Conservation (phyloP, 495 filamentous ascomycete species). For the Oleoguttula mirabilis region DNA sequence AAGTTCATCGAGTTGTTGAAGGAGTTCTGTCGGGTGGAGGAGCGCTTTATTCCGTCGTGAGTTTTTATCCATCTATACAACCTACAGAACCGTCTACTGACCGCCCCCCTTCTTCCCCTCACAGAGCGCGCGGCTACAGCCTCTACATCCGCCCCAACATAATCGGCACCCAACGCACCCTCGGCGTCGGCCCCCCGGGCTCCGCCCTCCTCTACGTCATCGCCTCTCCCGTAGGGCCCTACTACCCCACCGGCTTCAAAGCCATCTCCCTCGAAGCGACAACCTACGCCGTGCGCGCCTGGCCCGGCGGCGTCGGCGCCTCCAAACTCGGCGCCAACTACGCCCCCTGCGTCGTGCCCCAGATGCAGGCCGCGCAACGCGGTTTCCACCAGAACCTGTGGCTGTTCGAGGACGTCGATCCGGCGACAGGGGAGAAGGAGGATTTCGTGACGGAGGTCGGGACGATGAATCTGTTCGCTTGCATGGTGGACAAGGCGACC, state of each 20-base stretch:
- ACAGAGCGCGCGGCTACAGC: slow-evolving; percentile 63
- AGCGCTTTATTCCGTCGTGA: slow-evolving; percentile 72
- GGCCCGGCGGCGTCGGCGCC: slow-evolving; percentile 93
- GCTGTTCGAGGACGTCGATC: slow-evolving; percentile 89
- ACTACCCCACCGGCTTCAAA: slow-evolving; percentile 97
- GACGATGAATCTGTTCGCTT: slow-evolving; percentile 95
- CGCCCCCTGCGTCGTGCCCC: slow-evolving; percentile 87
- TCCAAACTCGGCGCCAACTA: slow-evolving; percentile 98
- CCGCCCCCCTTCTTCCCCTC: too few relatives aligned
- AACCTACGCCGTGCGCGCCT: slow-evolving; percentile 87
- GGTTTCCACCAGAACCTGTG: slow-evolving; percentile 98
- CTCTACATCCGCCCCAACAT: slow-evolving; percentile 91
- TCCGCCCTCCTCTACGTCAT: slow-evolving; percentile 88
- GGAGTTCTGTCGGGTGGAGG: slow-evolving; percentile 64
- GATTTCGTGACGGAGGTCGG: slow-evolving; percentile 92
- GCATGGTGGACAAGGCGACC: slow-evolving; percentile 64
- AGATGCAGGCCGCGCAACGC: slow-evolving; percentile 73
- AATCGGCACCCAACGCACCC: slow-evolving; percentile 89
- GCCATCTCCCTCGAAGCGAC: slow-evolving; percentile 88
- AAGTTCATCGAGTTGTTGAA: slow-evolving; percentile 68
- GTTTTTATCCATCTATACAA: too few relatives aligned
- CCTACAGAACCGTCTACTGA: too few relatives aligned
- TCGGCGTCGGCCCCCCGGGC: slow-evolving; percentile 83
- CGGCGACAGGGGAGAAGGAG: slow-evolving; percentile 70
- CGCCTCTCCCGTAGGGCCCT: slow-evolving; percentile 91